phyloP scores from a whole-genome alignment of 1,284 basidiomycete genomes.

The Wolfiporia cocos region DNA sequence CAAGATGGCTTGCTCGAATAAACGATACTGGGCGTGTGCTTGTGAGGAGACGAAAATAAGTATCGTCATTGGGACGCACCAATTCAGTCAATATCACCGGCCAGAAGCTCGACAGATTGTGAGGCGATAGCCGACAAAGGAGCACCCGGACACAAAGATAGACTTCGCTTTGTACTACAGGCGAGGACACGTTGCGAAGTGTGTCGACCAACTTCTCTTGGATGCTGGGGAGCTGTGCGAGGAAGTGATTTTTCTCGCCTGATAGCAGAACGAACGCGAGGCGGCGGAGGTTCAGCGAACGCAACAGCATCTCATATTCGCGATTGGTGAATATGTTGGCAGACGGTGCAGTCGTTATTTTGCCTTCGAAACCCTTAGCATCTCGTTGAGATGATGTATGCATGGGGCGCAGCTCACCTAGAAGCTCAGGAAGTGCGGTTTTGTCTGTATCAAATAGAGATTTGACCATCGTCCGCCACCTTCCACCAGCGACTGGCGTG shows the following conservation, averaged over 20 bases:
- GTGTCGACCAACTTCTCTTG: slow-evolving; percentile 97
- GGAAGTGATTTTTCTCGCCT: slow-evolving; percentile 86
- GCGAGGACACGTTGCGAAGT: slow-evolving; percentile 73
- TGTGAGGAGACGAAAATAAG: slow-evolving; percentile 5
- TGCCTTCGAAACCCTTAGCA: too few species aligned
- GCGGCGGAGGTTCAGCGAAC: slow-evolving; percentile 86
- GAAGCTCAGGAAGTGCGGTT: slow-evolving; percentile 78
- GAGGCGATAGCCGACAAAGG: slow-evolving; percentile 85
- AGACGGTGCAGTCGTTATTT: slow-evolving; percentile 81
- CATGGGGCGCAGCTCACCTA: slow-evolving; percentile 46
- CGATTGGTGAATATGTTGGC: slow-evolving; percentile 96
- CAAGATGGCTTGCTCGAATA: slow-evolving; percentile 64
- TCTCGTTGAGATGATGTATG: background rate
- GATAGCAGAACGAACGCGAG: slow-evolving; percentile 83
- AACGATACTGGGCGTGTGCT: slow-evolving; percentile 49
- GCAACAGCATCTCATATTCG: slow-evolving; percentile 87
- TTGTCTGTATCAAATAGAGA: slow-evolving; percentile 85
- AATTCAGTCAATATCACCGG: slow-evolving; percentile 93
- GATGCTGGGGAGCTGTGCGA: slow-evolving; percentile 86
- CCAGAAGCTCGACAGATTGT: slow-evolving; percentile 96
- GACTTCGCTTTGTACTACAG: slow-evolving; percentile 89
- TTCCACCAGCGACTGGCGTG: slow-evolving; percentile 43
- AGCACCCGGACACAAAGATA: slow-evolving; percentile 92
- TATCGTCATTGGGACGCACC: slow-evolving; percentile 36
- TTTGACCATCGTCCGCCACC: slow-evolving; percentile 80